A percentile compares a stretch with the other conserved stretches of the same genome.
Evolutionary conservation across 495 filamentous ascomycete species (phyloP).

Genomic region (Tuber umbilicatum): DNA sequence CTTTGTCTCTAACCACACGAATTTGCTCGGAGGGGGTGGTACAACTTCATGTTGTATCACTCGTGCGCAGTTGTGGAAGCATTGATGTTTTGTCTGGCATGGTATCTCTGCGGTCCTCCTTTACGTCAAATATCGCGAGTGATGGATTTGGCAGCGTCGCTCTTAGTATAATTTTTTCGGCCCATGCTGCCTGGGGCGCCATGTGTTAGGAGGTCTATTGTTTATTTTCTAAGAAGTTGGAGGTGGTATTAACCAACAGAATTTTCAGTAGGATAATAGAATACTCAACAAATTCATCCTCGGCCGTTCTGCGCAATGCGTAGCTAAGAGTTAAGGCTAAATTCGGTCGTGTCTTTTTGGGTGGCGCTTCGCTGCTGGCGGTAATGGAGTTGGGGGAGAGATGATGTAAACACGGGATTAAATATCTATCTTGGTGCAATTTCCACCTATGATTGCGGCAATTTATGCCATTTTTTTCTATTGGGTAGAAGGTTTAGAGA

Average conservation of each 20-base stretch:
- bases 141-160: background rate
- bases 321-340: background rate
- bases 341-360: background rate
- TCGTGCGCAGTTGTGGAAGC: no score
- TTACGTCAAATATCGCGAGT: background rate
- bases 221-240: background rate
- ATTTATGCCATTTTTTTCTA: background rate
- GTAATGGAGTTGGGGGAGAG: background rate
- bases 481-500: background rate
- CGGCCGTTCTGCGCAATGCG: background rate
- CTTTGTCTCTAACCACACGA: no score
- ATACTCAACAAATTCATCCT: background rate
- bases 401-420: background rate
- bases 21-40: no score
- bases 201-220: background rate
- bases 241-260: background rate
- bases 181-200: background rate
- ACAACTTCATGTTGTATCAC: no score
- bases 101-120: background rate
- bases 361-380: background rate
- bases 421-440: no score
- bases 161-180: background rate
- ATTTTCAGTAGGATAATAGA: background rate
- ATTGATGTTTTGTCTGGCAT: no score
- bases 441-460: background rate